Evolutionary conservation across 805 yeast genomes (phyloP).

Genomic region (Lipomyces kockii): DNA sequence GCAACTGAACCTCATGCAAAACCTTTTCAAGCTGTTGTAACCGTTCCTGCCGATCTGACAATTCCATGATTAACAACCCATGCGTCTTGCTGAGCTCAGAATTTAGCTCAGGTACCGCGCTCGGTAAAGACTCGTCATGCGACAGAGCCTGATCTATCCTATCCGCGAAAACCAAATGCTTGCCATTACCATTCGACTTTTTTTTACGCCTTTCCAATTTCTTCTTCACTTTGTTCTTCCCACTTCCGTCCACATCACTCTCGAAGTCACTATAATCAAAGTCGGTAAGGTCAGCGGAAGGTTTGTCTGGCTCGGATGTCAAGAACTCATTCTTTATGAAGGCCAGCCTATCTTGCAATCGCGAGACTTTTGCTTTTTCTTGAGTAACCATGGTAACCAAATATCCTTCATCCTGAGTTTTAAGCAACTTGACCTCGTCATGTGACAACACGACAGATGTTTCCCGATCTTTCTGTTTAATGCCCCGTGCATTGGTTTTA

Average conservation of each 20-base stretch:
- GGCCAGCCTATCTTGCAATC: constrained; percentile 49
- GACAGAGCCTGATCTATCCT: constrained; percentile 58
- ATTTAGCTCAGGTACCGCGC: not conserved
- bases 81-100: constrained; percentile 39
- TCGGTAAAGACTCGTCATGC: constrained; percentile 33
- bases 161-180: constrained; percentile 87
- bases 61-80: constrained; percentile 13
- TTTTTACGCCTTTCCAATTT: not conserved
- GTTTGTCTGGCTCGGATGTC: constrained; percentile 7
- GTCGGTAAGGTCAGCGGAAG: constrained; percentile 41
- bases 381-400: constrained; percentile 74
- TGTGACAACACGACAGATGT: constrained; percentile 51
- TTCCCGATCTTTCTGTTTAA: constrained; percentile 49
- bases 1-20: constrained; percentile 72
- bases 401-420: constrained; percentile 90
- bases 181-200: constrained; percentile 30
- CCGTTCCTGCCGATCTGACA: constrained; percentile 40
- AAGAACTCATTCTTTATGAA: constrained; percentile 23
- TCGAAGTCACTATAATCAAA: constrained; percentile 53
- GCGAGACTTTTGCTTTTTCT: constrained; percentile 68
- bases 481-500: constrained; percentile 63
- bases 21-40: constrained; percentile 61
- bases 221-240: constrained; percentile 53
- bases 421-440: constrained; percentile 75
- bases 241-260: constrained; percentile 31